Evolutionary conservation across 345 rosid genomes (phyloP), one percentile per base, ranked within the genome.

Genomic region (Chamaenerion angustifolium): DNA sequence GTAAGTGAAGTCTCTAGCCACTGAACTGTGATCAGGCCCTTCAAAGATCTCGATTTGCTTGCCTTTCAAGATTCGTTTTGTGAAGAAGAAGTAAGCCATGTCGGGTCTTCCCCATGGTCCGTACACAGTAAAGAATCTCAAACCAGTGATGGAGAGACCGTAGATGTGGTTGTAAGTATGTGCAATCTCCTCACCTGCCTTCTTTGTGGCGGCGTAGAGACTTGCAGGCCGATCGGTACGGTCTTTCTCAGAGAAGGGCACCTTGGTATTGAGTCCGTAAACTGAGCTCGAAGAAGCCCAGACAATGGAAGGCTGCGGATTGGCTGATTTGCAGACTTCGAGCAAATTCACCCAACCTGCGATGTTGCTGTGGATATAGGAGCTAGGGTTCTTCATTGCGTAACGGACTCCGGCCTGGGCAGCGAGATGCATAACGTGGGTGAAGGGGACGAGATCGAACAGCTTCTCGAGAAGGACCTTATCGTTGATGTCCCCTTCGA

Each of bases 231-330:
- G 79, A 46, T 77, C 81, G 0, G 81, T 77, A 42, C 77, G 62
- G 50, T 82, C 92, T 50, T 71, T 72, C 61, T 82, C 86, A 0
- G 81, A 76, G 59, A 79, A 82, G 4, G 90, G 90, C 12, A 79
- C 86, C 54, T 77, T 71, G 0, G 70, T 57, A 59, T 79, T 82
- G n/a, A 75, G 62, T 4, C 86, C 78, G 42, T 82, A 79, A 19
- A 82, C 90, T 10, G 83, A 82, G 58, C 90, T 82, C 44, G 86
- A 75, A 0, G 92, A 79, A 2, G 86, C 86, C 86, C 92, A 79
- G 18, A 82, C 79, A 18, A 82, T 68, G 8, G 83, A 62, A 3
- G 83, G 92, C 46, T 82, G 86, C 0, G 83, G 83, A 52, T 61
- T 76, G 0, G 78, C 77, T 3, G 75, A 61, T 56, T 77, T 79